phyloP scores from a whole-genome alignment of 495 filamentous ascomycete species.

The Aspergillus ellipticus region DNA sequence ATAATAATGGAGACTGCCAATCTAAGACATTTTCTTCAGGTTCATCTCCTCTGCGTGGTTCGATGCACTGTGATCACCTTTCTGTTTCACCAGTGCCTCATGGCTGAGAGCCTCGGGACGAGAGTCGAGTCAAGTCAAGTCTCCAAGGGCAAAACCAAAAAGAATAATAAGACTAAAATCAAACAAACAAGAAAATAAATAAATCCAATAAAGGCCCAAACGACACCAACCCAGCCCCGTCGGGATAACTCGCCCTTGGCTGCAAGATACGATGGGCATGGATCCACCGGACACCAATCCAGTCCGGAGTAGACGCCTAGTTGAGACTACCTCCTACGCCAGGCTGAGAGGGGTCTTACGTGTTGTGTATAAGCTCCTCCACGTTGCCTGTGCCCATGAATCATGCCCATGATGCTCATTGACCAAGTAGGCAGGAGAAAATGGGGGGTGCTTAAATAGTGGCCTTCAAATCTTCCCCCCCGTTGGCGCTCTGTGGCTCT shows the following conservation, averaged over 20 bases:
- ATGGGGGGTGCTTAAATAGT: neutral
- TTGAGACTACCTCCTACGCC: slow-evolving; percentile 1
- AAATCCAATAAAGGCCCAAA: no score
- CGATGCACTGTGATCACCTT: slow-evolving; percentile 9
- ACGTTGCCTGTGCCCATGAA: neutral
- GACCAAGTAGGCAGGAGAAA: neutral
- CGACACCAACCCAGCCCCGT: neutral
- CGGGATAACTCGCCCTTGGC: neutral
- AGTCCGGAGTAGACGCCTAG: slow-evolving; percentile 1
- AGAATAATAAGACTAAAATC: no score
- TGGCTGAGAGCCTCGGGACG: slow-evolving; percentile 10
- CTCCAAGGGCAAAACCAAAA: no score
- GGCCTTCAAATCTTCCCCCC: no score
- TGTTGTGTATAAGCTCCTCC: slow-evolving; percentile 3
- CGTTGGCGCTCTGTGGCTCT: no score
- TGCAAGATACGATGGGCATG: neutral
- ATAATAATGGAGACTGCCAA: no score
- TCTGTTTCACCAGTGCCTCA: slow-evolving; percentile 24
- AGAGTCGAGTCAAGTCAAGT: slow-evolving; percentile 5
- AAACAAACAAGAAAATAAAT: no score
- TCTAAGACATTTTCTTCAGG: slow-evolving; percentile 5
- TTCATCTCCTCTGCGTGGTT: slow-evolving; percentile 15
- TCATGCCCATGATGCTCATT: slow-evolving; percentile 1
- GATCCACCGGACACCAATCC: neutral
- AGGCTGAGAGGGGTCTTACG: slow-evolving; percentile 2